Conservation (phyloP, 2,329 filamentous ascomycete species). For the Ceratocystis smalleyi region DNA sequence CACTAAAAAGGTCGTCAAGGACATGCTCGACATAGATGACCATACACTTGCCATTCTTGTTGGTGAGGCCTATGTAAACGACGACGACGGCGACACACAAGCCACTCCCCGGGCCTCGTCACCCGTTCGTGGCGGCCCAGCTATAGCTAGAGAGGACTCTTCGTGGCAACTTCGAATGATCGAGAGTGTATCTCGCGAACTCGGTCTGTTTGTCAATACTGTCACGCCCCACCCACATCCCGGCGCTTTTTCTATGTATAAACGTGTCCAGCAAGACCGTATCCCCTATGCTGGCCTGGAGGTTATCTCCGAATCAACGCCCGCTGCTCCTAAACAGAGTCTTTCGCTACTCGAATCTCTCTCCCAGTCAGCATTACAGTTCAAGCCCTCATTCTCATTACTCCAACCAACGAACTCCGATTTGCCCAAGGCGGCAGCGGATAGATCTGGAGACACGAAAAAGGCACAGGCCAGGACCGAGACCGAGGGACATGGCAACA, state of each 20-base stretch:
- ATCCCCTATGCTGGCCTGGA: conserved; percentile 68
- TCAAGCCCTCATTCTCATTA: conserved; percentile 19
- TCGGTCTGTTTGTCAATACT: conserved; percentile 69
- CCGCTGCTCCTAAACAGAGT: conserved; percentile 17
- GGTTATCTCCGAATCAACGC: conserved; percentile 39
- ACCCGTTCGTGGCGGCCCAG: conserved; percentile 21
- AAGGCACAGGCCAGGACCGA: not conserved
- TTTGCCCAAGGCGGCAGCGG: conserved; percentile 11
- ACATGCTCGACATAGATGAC: conserved; percentile 84
- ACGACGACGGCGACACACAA: conserved; percentile 32
- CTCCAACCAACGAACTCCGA: conserved; percentile 21
- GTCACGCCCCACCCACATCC: conserved; percentile 59
- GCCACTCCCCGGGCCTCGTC: conserved; percentile 32
- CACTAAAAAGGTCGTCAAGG: conserved; percentile 71
- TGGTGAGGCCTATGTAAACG: conserved; percentile 55
- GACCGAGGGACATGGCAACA: not conserved
- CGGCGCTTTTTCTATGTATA: conserved; percentile 74
- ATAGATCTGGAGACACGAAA: not conserved
- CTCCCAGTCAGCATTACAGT: conserved; percentile 14
- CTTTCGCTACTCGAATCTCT: conserved; percentile 14
- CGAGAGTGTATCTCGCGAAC: conserved; percentile 70
- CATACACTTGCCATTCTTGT: conserved; percentile 70
- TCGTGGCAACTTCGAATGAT: conserved; percentile 66
- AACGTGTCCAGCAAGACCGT: conserved; percentile 45
- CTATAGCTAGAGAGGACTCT: conserved; percentile 27